A percentile compares a stretch with the other conserved stretches of the same genome.
Evolutionary conservation across 2,329 filamentous ascomycete genomes (phyloP).

Genomic region (Zarea fungicola): DNA sequence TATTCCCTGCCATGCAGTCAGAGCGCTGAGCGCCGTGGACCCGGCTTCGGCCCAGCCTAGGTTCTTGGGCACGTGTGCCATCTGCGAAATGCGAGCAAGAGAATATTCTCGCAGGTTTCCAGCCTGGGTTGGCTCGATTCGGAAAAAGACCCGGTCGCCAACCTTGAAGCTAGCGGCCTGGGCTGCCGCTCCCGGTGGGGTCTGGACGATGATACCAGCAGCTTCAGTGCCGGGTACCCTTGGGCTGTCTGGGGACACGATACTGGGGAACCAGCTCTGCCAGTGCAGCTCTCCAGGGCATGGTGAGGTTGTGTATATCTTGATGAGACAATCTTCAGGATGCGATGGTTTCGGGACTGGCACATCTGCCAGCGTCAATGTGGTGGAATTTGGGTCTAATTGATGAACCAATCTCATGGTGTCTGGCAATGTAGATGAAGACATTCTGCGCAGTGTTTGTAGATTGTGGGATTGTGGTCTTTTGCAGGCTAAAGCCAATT

Average conservation of each 20-base stretch:
- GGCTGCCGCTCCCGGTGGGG: too few relatives aligned
- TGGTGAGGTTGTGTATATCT: conserved; percentile 28
- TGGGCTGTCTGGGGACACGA: conserved; percentile 19
- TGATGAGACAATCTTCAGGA: conserved; percentile 25
- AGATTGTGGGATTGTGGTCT: too few relatives aligned
- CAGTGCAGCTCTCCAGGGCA: conserved; percentile 30
- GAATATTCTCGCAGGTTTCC: conserved; percentile 30
- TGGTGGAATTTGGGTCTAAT: conserved; percentile 17
- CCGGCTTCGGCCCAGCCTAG: conserved; percentile 21
- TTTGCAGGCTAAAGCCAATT: too few relatives aligned
- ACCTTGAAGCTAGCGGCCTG: too few relatives aligned
- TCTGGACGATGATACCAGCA: conserved; percentile 31
- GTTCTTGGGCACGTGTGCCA: conserved; percentile 22
- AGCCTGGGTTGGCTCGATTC: conserved; percentile 22
- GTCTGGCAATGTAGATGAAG: conserved; percentile 15
- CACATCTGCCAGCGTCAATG: conserved; percentile 17
- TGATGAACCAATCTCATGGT: conserved; percentile 22
- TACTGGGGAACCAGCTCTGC: conserved; percentile 19
- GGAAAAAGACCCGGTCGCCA: conserved; percentile 31
- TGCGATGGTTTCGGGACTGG: conserved; percentile 20
- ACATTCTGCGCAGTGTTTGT: too few relatives aligned
- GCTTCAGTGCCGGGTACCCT: conserved; percentile 34
- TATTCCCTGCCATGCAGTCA: conserved; percentile 32
- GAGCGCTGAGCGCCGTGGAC: conserved; percentile 29
- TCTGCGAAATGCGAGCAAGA: conserved; percentile 24